A percentile compares a stretch with the other conserved stretches of the same genome.
These are phyloP conservation scores for Bruguiera gymnorhiza DNA, from an alignment of 345 rosid species.

Conservation along the genomic window DNA sequence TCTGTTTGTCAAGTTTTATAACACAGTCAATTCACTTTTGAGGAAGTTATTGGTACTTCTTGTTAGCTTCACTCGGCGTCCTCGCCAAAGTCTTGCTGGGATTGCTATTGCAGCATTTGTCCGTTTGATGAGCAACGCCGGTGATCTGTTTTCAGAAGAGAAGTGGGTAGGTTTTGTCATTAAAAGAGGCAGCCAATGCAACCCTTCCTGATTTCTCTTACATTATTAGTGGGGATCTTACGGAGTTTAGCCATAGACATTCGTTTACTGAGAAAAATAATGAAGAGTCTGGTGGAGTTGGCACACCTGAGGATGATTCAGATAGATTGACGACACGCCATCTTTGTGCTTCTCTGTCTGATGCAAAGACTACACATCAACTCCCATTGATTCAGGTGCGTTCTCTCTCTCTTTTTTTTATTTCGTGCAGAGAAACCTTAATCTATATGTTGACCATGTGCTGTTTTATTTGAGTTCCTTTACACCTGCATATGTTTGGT, in stretches of 20 bases:
- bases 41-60: slow-evolving; percentile 74
- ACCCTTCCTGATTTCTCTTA: slow-evolving; percentile 82
- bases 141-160: slow-evolving; percentile 79
- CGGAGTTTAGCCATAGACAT: slow-evolving; percentile 30
- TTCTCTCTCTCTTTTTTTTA: too few species aligned
- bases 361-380: slow-evolving; percentile 94
- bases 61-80: slow-evolving; percentile 86
- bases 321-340: slow-evolving; percentile 46
- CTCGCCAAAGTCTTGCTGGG: slow-evolving; percentile 98
- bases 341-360: slow-evolving; percentile 60
- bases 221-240: slow-evolving; percentile 49
- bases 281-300: slow-evolving; percentile 47
- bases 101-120: slow-evolving; percentile 97
- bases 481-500: too few species aligned
- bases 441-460: not conserved
- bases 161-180: slow-evolving; percentile 84
- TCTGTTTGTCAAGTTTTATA: slow-evolving; percentile 92
- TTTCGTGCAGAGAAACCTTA: not conserved
- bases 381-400: slow-evolving; percentile 88
- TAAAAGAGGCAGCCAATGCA: slow-evolving; percentile 80
- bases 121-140: slow-evolving; percentile 93
- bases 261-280: slow-evolving; percentile 31
- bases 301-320: slow-evolving; percentile 37
- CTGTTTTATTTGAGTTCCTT: too few species aligned
- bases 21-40: slow-evolving; percentile 89